These are phyloP conservation scores for Botrytis squamosa DNA, from an alignment of 2,329 filamentous ascomycete genomes.

Conservation along the genomic window DNA sequence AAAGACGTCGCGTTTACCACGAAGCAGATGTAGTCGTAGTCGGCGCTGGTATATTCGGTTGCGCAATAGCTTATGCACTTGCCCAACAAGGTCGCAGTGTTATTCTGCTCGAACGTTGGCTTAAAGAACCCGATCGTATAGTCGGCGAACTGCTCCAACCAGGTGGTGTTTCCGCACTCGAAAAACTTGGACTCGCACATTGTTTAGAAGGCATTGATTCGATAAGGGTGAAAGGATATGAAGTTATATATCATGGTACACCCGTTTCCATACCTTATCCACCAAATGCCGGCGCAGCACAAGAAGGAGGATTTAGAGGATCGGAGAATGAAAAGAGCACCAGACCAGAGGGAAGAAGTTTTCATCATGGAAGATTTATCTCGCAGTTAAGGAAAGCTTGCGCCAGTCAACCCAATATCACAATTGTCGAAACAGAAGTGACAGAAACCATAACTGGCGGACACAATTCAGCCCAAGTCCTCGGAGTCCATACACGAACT, in stretches of 20 bases:
- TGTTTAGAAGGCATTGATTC: conserved; percentile 90
- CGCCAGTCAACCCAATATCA: conserved; percentile 75
- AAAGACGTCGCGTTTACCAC: conserved; percentile 54
- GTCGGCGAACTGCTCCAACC: conserved; percentile 95
- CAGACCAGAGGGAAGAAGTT: conserved; percentile 70
- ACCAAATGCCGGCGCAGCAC: conserved; percentile 47
- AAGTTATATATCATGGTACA: conserved; percentile 77
- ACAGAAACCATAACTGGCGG: conserved; percentile 71
- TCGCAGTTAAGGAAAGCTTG: conserved; percentile 76
- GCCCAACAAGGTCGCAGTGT: conserved; percentile 90
- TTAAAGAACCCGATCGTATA: conserved; percentile 93
- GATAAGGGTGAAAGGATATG: conserved; percentile 78
- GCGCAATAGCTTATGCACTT: conserved; percentile 78
- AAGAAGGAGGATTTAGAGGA: conserved; percentile 25
- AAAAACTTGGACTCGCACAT: conserved; percentile 74
- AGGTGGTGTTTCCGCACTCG: conserved; percentile 78
- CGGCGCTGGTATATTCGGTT: conserved; percentile 87
- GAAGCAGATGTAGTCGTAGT: conserved; percentile 85
- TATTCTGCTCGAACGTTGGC: conserved; percentile 79
- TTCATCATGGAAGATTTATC: conserved; percentile 96
- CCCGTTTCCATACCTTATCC: conserved; percentile 80
- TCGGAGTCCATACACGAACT: conserved; percentile 78
- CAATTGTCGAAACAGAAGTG: conserved; percentile 86
- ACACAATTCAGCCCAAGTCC: conserved; percentile 60
- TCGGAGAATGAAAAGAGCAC: conserved; percentile 40